Base-by-base conservation (phyloP, 352 stramenopile genomes). In the Globisporangium nunn region DNA sequence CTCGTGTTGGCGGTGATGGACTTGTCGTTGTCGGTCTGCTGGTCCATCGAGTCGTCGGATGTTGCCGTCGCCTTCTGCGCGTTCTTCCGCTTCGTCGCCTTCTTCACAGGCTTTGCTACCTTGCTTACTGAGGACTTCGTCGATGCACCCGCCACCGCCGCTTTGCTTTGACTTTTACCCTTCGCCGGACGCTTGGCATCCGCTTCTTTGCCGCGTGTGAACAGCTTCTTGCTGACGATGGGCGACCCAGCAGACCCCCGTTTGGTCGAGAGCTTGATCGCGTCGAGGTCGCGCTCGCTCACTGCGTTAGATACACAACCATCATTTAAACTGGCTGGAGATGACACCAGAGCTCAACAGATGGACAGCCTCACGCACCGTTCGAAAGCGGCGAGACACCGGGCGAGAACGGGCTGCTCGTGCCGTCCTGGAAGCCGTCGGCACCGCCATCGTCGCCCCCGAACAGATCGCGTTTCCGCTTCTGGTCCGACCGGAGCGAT, bases 361-460 rank as follows among this genome's bases (percentile, higher is more conserved):
- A 44, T 17, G 18, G 10, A n/a, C 62, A 29, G 23, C 23, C 23
- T 23, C 23, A 59, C 68, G 39, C 62, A 86, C 75, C 67, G 52
- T 89, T 87, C 0, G 79, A 89, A 1, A 91, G 35, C 3, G 81
- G 81, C 0, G 78, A 88, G n/a, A 89, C 49, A n/a, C 85, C 69
- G 49, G 85, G 69, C 0, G 75, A 73, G 56, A 91, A 88, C 15
- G 81, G 81, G 14, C 77, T 88, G 8, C 47, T 50, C 29, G 63
- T 59, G n/a, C 65, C 67, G 40, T 66, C 63, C 44, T 30, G 44
- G 58, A 79, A 87, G n/a, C 73, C 73, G 5, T 18, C 35, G 29
- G 43, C 50, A 12, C 57, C 57, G n/a, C 73, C 73, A 4, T 18
- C 35, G 29, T 47, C 50, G 15, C 57, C 57, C n/a, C 71, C 78